Evolutionary conservation across 129 eudicot genomes (phyloP), one percentile per base, ranked within the genome.

Genomic region (Pittosporum tobira): DNA sequence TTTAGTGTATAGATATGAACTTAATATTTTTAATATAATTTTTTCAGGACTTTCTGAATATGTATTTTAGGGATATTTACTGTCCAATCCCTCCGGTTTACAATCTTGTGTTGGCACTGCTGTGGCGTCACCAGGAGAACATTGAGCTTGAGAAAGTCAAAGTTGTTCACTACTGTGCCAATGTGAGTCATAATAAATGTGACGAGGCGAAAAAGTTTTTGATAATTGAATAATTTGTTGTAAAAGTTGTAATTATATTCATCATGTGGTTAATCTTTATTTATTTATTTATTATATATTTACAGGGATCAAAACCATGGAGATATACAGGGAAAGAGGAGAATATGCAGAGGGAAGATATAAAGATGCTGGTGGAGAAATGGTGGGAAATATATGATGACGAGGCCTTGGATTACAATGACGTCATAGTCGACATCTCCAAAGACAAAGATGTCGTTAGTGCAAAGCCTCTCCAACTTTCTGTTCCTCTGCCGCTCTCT

Each of bases 221-320:
- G 7, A 4, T 30, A 30, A 30, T 30, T 30, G 7, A 30, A 30
- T 29, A 2, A 29, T 29, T 29, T 0, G 36, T 30, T 30, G 36
- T 30, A 1, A 30, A 5, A 30, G 7, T 2, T 0, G 7, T 0
- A 2, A 30, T 30, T 2, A 30, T 30, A 8, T 30, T 30, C 7
- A 4, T 30, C 3, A 4, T 30, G 0, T 30, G 7, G 6, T 0
- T 30, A 30, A 2, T 30, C 3, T 5, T 30, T 30, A 30, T 30
- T 30, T 30, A 30, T 30, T 56, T 5, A 34, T 19, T 57, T 34
- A 0, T 19, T 34, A 4, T 30, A 30, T 4, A 30, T 30, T 30
- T 23, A 44, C 23, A 57, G 62, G 62, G 62, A 19, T 18, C 62
- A 18, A 57, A 57, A 46, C 62, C 62, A 8, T 57, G 62, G 62